Evolutionary conservation across 73 alveolate species (phyloP).

Genomic region (Diophrys sp.): DNA sequence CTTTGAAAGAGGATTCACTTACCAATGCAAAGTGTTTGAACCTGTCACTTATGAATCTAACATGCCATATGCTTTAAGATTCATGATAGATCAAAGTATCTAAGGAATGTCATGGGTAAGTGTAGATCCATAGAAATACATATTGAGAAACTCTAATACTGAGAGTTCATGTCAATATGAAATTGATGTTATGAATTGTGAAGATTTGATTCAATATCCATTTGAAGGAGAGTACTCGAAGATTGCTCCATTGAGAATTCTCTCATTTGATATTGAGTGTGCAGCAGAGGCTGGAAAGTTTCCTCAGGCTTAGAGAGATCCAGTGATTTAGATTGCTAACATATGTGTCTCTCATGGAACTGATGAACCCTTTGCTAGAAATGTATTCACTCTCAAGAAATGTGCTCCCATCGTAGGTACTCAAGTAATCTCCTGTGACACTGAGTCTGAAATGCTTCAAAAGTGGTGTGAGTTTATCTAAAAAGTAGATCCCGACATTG

Average conservation of each 20-base stretch:
- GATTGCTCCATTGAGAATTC: slow-evolving; percentile 98
- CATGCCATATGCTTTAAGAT: slow-evolving; percentile 97
- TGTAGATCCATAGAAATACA: slow-evolving; percentile 57
- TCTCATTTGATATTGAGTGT: slow-evolving; percentile 98
- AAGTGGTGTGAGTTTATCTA: slow-evolving; percentile 89
- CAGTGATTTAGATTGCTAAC: slow-evolving; percentile 96
- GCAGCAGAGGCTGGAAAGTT: slow-evolving; percentile 84
- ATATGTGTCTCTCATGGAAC: slow-evolving; percentile 91
- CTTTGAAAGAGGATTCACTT: slow-evolving; percentile 71
- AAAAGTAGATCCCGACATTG: slow-evolving; percentile 98
- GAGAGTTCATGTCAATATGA: slow-evolving; percentile 92
- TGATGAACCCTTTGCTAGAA: slow-evolving; percentile 89
- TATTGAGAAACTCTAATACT: slow-evolving; percentile 26
- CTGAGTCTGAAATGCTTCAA: slow-evolving; percentile 88
- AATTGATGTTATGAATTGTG: slow-evolving; percentile 81
- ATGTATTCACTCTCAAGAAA: slow-evolving; percentile 89
- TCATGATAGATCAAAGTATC: slow-evolving; percentile 95
- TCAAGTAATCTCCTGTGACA: slow-evolving; percentile 84
- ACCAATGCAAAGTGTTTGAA: slow-evolving; percentile 45
- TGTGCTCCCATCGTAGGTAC: slow-evolving; percentile 99
- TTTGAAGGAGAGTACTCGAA: slow-evolving; percentile 86
- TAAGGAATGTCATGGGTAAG: slow-evolving; percentile 97
- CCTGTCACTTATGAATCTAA: slow-evolving; percentile 95
- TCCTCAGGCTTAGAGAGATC: slow-evolving; percentile 86
- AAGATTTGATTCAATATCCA: slow-evolving; percentile 70